Percentiles rank a stretch among this genome's conserved stretches.
Evolutionary conservation across 2,329 filamentous ascomycete genomes (phyloP).

Genomic region (Paecilomyces fulvus): DNA sequence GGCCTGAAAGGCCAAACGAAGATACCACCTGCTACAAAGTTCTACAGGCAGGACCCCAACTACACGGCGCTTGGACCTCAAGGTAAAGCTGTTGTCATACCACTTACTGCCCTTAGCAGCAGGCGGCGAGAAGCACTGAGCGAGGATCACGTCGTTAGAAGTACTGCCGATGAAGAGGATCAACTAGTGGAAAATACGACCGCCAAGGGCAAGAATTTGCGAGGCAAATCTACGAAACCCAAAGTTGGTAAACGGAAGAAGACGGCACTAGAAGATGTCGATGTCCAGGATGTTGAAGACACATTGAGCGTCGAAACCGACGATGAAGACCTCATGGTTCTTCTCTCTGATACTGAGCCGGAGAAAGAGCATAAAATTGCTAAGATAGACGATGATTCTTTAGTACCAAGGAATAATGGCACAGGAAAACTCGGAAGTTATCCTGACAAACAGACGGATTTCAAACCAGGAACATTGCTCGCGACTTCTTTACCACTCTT

Average conservation of each 20-base stretch:
- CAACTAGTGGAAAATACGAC: background rate
- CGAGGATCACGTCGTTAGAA: background rate
- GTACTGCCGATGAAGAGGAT: background rate
- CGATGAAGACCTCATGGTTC: slow-evolving; percentile 37
- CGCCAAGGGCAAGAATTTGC: slow-evolving; percentile 4
- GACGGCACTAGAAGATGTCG: background rate
- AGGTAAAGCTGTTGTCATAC: slow-evolving; percentile 39
- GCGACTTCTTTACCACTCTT: slow-evolving; percentile 55
- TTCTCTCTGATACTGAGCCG: slow-evolving; percentile 28
- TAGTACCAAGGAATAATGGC: background rate
- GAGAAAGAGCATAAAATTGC: slow-evolving; percentile 6
- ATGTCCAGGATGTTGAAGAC: slow-evolving; percentile 26
- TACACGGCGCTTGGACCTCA: slow-evolving; percentile 34
- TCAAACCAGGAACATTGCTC: slow-evolving; percentile 60
- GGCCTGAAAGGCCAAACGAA: background rate
- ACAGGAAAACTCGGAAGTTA: background rate
- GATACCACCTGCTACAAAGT: slow-evolving; percentile 3
- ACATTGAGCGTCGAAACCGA: slow-evolving; percentile 41
- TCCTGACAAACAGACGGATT: slow-evolving; percentile 43
- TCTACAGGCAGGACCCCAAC: slow-evolving; percentile 30
- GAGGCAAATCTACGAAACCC: background rate
- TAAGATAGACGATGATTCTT: background rate
- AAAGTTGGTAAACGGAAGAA: background rate
- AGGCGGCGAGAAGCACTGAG: slow-evolving; percentile 27
- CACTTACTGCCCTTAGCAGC: slow-evolving; percentile 42